Base-by-base conservation (phyloP, 2,329 filamentous ascomycete species). In the Monosporascus sp. region DNA sequence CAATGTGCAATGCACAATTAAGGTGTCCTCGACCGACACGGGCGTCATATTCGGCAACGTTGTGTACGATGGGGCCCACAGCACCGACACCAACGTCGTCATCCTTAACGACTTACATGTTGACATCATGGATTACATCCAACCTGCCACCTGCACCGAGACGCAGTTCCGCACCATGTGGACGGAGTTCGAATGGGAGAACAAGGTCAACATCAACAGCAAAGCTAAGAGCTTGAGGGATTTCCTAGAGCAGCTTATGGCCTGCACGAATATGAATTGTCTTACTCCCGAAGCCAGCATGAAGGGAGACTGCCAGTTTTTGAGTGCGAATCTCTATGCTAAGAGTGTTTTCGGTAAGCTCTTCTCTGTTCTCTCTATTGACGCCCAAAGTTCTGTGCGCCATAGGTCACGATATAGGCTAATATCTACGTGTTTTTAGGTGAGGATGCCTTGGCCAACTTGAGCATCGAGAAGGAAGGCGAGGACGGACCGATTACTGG, bases 161-260 rank as follows among this genome's bases (percentile, higher is more conserved):
- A 97, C 93, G 11, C 91, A 97, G 67, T 99, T 99, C 85, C 85
- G 94, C 55, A 96, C 90, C n/a, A 99, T 99, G 94, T 99, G 94
- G 94, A 99, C 94, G 38, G 94, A 99, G 69, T 99, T 99, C 62
- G 94, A 99, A 70, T 99, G 94, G 94, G 94, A 99, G 79, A 99
- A 99, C 77, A 99, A 99, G 82, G 93, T 99, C 72, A 99, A 99
- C 76, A 97, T 99, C 76, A 97, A 97, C 75, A 95, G 90, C 59
- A 97, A 97, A 79, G 90, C 90, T 61, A 96, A 93, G 77, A 88
- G 84, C 27, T 79, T 99, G 56, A 84, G 93, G 48, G 90, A 95
- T 20, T 99, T 99, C 83, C 76, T 99, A 59, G 87, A 90, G 62
- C 88, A 96, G 69, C 78, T 99, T 55, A 97, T 97, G 94, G 90